Base-by-base conservation (phyloP, 192 early-diverging fungal species). In the Coemansia sp. region DNA sequence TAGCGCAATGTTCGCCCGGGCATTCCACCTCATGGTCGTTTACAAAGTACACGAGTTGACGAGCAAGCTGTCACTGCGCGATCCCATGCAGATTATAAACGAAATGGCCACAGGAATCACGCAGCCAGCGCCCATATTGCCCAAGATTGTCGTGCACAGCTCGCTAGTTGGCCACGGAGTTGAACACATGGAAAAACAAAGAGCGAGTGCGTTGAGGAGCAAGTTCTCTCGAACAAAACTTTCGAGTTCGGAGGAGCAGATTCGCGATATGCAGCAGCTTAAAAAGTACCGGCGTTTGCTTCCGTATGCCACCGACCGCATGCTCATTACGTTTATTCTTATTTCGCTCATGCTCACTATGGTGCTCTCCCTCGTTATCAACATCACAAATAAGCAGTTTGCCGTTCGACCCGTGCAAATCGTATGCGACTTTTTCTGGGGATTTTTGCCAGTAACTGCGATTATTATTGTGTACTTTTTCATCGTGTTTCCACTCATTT, bases 401-500 rank as follows among this genome's bases (percentile, higher is more conserved):
- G 24, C 58, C 14, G 24, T 68, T 31, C 46, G 56, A 23, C 66
- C 66, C 6, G 21, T 65, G 4, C 46, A 60, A 18, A 72, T 34
- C 21, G 31, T 61, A 5, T 71, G 75, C 59, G 10, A 34, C 2
- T 59, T 68, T n/a, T 47, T 50, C 37, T 68, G 66, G 69, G 75
- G 75, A 0, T 68, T 78, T 23, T 17, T 68, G 11, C 62, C 66
- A 3, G 47, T 42, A 17, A 67, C 58, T 5, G 66, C 52, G 17
- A 55, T 71, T 4, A 60, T 71, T 1, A 34, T 68, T 20, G 6
- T 71, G 23, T 86, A 81, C 60, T 68, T 82, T 15, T 76, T 82
- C 26, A 17, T 80, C 3, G 52, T 83, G n/a, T 75, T 74, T 9
- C 86, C 86, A 0, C 37, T 76, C 9, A 60, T 86, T 42, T 68